These are phyloP conservation scores for Lactuca saligna DNA, from an alignment of 129 eudicot species.

Conservation along the genomic window DNA sequence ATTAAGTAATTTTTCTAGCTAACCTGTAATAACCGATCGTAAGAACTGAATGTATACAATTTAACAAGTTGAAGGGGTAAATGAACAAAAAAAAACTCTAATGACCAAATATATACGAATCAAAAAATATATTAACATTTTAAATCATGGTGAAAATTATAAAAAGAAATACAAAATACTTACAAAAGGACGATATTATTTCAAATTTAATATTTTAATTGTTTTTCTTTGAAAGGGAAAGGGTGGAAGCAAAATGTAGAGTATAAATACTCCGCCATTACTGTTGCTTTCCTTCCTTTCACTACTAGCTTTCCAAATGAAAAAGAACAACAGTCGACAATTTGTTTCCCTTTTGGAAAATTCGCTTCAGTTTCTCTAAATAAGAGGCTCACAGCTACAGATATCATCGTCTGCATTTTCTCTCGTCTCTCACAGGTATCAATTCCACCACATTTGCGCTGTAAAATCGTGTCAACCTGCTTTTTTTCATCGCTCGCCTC, in stretches of 20 bases:
- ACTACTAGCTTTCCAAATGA: constrained; percentile 13
- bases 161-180: too few relatives aligned
- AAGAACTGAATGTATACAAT: too few relatives aligned
- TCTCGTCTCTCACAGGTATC: constrained; percentile 30
- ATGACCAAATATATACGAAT: too few relatives aligned
- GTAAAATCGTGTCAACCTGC: constrained; percentile 11
- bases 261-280: constrained; percentile 23
- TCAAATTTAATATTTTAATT: constrained; percentile 9
- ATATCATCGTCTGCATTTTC: background rate
- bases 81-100: too few relatives aligned
- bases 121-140: too few relatives aligned
- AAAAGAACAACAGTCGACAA: background rate
- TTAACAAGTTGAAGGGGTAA: too few relatives aligned
- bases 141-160: too few relatives aligned
- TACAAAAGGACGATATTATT: background rate
- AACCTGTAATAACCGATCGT: too few relatives aligned
- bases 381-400: background rate
- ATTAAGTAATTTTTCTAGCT: too few relatives aligned
- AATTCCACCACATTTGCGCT: constrained; percentile 12
- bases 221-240: background rate
- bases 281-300: constrained; percentile 2
- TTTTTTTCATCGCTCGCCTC: background rate
- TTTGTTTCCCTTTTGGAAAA: constrained; percentile 2
- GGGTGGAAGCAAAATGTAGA: constrained; percentile 18
- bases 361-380: constrained; percentile 7